Evolutionary conservation across 108 stramenopile species (phyloP), one percentile per base, ranked within the genome.

Genomic region (Nannochloropsis salina): DNA sequence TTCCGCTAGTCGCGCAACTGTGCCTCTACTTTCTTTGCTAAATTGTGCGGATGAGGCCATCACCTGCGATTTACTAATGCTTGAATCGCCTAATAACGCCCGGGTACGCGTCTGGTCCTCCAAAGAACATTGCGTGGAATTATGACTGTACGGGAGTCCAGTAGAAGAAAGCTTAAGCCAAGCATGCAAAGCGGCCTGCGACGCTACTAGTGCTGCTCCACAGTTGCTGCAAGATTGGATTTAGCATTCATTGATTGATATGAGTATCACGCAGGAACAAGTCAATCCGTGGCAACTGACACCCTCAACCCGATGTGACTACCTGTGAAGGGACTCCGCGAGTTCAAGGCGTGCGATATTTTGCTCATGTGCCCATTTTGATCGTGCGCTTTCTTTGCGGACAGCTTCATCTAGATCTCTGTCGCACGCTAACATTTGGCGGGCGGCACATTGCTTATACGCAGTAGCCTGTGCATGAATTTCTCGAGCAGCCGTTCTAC

Each of bases 161-260:
- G n/a, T n/a, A 74, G 61, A 74, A 74, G 61, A 74, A 8, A 74
- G 61, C 61, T 74, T 74, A n/a, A 74, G 61, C 61, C 61, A 74
- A 15, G 61, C 61, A n/a, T n/a, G 20, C 61, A 74, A 74, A 8
- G 61, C 61, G 6, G 61, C 61, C 61, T 74, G 61, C 3, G 61
- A 74, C 20, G 61, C 8, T 15, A n/a, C 61, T 6, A 74, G n/a
- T n/a, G 61, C 61, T n/a, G 61, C 3, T n/a, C 5, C 61, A 74
- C 61, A 74, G n/a, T 74, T n/a, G n/a, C 61, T 74, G 6, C 20
- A 1, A 12, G 1, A 74, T 31, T 31, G 0, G 31, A 31, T 31
- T 31, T 31, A 1, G 1, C 31, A 31, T 31, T 31, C 31, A 31
- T 31, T 31, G 1, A 31, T 31, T 31, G 31, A 31, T 31, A 31